phyloP scores from a whole-genome alignment of 495 filamentous ascomycete genomes.

The Penicillium mononematosum region DNA sequence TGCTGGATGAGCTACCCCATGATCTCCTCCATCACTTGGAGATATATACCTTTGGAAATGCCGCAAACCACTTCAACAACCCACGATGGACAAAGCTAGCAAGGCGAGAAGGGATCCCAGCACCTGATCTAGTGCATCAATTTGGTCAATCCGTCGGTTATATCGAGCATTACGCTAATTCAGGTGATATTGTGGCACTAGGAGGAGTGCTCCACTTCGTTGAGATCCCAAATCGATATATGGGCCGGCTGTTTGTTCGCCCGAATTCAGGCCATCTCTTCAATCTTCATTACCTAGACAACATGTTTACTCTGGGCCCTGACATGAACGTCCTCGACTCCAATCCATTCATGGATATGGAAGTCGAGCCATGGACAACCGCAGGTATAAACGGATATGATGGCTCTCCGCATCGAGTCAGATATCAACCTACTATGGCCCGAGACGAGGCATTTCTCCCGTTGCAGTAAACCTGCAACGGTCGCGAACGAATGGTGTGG shows the following conservation, averaged over 20 bases:
- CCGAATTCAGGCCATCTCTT: conserved; percentile 69
- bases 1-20: conserved; percentile 72
- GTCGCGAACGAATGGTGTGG: not conserved
- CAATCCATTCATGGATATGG: conserved; percentile 40
- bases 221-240: conserved; percentile 55
- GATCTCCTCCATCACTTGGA: conserved; percentile 68
- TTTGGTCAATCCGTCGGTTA: conserved; percentile 52
- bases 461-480: not conserved
- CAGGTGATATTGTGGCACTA: conserved; percentile 69
- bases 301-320: conserved; percentile 62
- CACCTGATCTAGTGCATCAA: conserved; percentile 4
- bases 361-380: conserved; percentile 17
- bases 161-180: conserved; percentile 85
- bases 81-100: conserved; percentile 47
- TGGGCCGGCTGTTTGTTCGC: conserved; percentile 73
- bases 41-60: conserved; percentile 82
- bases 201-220: conserved; percentile 72
- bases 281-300: conserved; percentile 75
- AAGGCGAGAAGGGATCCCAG: not conserved
- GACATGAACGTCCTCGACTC: conserved; percentile 27
- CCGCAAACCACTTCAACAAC: conserved; percentile 88
- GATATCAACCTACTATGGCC: conserved; percentile 7
- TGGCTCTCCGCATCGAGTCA: conserved; percentile 4
- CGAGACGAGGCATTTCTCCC: conserved; percentile 10
- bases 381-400: not conserved